Conservation (phyloP, 306 rosid species). For the Acmispon strigosus region DNA sequence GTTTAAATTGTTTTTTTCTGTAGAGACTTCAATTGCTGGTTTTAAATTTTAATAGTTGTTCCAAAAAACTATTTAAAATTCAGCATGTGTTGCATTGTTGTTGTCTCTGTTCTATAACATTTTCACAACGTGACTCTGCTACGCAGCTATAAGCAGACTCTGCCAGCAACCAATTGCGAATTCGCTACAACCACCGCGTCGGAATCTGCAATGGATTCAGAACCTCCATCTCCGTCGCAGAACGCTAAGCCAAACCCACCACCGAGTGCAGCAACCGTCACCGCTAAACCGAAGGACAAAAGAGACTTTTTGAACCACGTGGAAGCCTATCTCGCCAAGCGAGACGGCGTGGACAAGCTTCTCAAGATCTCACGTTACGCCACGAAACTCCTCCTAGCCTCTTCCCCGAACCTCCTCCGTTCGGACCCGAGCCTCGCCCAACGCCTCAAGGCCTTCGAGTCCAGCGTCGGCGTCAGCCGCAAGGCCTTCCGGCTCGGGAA, state of each 20-base stretch:
- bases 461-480: slow-evolving; percentile 83
- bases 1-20: no score
- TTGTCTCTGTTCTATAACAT: no score
- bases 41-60: no score
- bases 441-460: slow-evolving; percentile 75
- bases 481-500: slow-evolving; percentile 90
- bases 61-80: no score
- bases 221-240: slow-evolving; percentile 18
- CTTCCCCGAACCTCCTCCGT: slow-evolving; percentile 33
- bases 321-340: slow-evolving; percentile 74
- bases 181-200: neutral
- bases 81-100: no score
- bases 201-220: slow-evolving; percentile 36
- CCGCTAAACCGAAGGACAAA: slow-evolving; percentile 13
- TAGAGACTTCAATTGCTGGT: no score
- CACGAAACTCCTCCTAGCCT: slow-evolving; percentile 61
- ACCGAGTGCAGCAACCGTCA: neutral
- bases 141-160: no score
- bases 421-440: slow-evolving; percentile 37
- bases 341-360: slow-evolving; percentile 95
- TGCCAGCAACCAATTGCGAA: neutral
- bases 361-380: slow-evolving; percentile 81
- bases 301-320: slow-evolving; percentile 62
- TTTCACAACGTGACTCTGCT: no score
- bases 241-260: slow-evolving; percentile 6